Evolutionary conservation across 805 yeast genomes (phyloP).

Genomic region (Suhomyces emberorum): DNA sequence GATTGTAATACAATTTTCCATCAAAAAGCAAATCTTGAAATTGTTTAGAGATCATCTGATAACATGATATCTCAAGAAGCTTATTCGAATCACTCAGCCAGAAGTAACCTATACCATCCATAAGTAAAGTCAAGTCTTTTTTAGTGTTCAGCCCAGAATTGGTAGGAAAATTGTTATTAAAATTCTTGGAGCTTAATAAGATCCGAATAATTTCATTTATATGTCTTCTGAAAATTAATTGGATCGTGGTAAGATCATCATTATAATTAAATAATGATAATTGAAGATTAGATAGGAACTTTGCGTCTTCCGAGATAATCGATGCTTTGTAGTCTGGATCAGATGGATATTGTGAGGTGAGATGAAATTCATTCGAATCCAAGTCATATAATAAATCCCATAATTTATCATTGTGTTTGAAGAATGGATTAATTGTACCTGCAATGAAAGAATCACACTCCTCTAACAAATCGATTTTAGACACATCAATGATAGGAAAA

Average conservation of each 20-base stretch:
- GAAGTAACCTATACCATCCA: constrained; percentile 43
- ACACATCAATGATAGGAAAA: constrained; percentile 61
- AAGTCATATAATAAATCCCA: constrained; percentile 66
- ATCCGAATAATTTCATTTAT: constrained; percentile 42
- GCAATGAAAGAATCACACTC: constrained; percentile 45
- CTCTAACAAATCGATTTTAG: constrained; percentile 49
- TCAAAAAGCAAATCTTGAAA: constrained; percentile 33
- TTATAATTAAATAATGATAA: constrained; percentile 42
- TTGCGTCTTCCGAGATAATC: constrained; percentile 44
- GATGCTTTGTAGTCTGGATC: constrained; percentile 26
- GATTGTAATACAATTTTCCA: constrained; percentile 30
- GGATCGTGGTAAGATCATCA: constrained; percentile 45
- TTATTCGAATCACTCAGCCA: constrained; percentile 43
- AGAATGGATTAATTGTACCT: constrained; percentile 67
- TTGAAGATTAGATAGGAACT: constrained; percentile 41
- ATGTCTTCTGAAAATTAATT: constrained; percentile 42
- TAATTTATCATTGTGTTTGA: constrained; percentile 48
- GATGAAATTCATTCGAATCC: constrained; percentile 45
- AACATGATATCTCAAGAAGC: constrained; percentile 39
- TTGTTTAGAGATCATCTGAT: constrained; percentile 34
- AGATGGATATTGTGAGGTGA: constrained; percentile 20
- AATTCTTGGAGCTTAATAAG: constrained; percentile 36
- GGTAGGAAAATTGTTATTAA: constrained; percentile 19
- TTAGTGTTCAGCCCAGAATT: constrained; percentile 1
- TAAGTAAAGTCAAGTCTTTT: constrained; percentile 22